A percentile compares a stretch with the other conserved stretches of the same genome.
Conservation (phyloP, 345 rosid species). For the Eucalyptus globulus region DNA sequence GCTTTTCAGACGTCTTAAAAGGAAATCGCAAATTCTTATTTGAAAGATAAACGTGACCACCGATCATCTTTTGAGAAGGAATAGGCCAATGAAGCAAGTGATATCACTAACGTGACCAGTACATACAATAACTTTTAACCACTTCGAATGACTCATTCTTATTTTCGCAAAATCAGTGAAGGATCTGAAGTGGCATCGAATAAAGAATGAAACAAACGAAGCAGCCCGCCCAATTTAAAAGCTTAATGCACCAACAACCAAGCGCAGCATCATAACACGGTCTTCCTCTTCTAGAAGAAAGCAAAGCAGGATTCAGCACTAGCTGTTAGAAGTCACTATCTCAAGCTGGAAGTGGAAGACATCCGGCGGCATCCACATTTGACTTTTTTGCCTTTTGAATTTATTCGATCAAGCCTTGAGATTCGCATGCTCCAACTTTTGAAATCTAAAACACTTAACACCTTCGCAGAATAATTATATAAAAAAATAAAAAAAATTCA, state of each 20-base stretch:
- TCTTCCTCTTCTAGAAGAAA: neutral
- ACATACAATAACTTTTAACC: neutral
- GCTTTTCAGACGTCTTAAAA: neutral
- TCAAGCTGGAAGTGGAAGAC: neutral
- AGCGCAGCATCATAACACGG: neutral
- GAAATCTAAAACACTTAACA: neutral
- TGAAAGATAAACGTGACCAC: neutral
- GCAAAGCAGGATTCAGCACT: neutral
- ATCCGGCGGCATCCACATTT: neutral
- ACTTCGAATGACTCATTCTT: neutral
- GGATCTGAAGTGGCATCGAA: neutral
- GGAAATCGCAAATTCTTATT: neutral
- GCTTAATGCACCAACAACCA: neutral
- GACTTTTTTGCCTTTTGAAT: neutral
- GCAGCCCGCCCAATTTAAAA: neutral
- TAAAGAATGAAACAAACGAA: neutral
- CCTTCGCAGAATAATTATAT: neutral
- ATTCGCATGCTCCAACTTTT: neutral
- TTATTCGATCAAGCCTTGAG: neutral
- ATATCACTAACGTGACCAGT: neutral
- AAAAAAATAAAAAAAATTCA: neutral
- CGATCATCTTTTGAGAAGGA: neutral
- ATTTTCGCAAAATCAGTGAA: neutral
- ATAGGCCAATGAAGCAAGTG: fast-evolving
- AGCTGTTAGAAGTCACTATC: neutral